Base-by-base conservation (phyloP, 2,329 filamentous ascomycete species). In the Penicillium griseofulvum region DNA sequence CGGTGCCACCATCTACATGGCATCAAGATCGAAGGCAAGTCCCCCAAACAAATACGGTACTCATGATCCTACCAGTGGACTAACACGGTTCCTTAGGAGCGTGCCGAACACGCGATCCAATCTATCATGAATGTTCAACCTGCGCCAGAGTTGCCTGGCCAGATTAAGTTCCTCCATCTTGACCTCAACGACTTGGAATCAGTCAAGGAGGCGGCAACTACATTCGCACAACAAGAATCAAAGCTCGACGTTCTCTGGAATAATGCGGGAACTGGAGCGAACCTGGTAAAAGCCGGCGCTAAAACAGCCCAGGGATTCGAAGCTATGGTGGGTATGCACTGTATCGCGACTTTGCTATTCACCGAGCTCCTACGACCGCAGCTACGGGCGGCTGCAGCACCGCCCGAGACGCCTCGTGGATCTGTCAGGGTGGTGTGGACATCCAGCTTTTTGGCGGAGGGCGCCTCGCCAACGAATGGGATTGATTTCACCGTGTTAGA, bases 1-100 rank as follows among this genome's bases (percentile, higher is more conserved):
- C 34, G 80, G 83, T 52, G 82, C 74, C 34, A 82, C 73, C 1
- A 78, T 86, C n/a, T 85, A 84, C 66, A 66, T 83, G 26, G 81
- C 81, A 5, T 77, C 77, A 3, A 80, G 83, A 29, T 77, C 69
- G 28, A 26, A 54, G 12, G 37, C 5, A 39, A 17, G n/a, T 5
- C 17, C 8, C n/a, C 10, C 10, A 11, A 39, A 22, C 37, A 22
- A 22, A 22, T 39, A 12, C 6, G 10, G n/a, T n/a, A 39, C 17
- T 14, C n/a, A 17, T 39, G 17, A 22, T 5, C 17, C 11, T 9
- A 29, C 14, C 33, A 3, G 33, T 34, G 6, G 33, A 14, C 33
- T 34, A 34, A 34, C 14, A 34, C 16, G 5, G 14, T 34, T 34
- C 24, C n/a, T 4, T 63, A 73, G 33, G 66, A 74, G n/a, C 81